phyloP scores from a whole-genome alignment of 73 alveolate species.

The Tetrahymena elliotti region DNA sequence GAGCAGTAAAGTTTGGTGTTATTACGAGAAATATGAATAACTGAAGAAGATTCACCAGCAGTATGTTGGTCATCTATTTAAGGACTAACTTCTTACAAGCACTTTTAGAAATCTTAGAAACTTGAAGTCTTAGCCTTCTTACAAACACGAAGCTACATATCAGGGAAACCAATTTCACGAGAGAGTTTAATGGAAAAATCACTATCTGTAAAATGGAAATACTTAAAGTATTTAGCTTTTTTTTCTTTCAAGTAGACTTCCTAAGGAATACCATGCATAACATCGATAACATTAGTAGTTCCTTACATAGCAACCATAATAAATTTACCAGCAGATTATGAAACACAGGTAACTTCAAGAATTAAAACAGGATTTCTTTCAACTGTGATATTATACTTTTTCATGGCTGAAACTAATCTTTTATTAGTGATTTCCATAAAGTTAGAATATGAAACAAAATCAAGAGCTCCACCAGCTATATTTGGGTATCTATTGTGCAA shows the following conservation, averaged over 20 bases:
- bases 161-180: background rate
- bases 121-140: background rate
- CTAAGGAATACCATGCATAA: background rate
- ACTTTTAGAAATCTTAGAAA: background rate
- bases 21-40: background rate
- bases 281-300: background rate
- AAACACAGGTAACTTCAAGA: background rate
- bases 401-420: background rate
- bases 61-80: background rate
- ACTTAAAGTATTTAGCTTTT: background rate
- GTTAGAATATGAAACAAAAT: background rate
- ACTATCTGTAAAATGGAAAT: background rate
- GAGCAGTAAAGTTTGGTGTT: background rate
- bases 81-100: background rate
- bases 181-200: background rate
- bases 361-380: background rate
- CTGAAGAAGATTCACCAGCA: background rate
- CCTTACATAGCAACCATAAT: background rate
- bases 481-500: background rate
- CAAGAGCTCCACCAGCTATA: background rate
- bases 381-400: background rate
- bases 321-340: background rate
- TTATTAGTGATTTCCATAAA: background rate
- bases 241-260: background rate
- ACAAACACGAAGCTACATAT: background rate